Conservation (phyloP, 495 filamentous ascomycete species). For the Talaromyces nanjingensis region DNA sequence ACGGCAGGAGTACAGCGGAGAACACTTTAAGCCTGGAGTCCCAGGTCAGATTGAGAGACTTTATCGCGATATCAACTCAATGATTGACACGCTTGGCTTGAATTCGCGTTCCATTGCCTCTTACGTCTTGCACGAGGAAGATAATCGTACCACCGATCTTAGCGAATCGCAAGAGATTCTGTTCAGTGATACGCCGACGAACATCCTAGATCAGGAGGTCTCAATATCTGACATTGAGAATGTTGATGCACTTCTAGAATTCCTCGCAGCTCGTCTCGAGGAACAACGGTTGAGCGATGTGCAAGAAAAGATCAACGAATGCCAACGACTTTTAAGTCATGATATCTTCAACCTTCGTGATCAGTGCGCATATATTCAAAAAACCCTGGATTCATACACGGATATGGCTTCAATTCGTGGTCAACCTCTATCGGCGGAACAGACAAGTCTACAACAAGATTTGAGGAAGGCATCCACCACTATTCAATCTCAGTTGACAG, state of each 20-base stretch:
- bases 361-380: slow-evolving; percentile 67
- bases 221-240: slow-evolving; percentile 62
- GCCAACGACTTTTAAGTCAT: slow-evolving; percentile 50
- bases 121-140: slow-evolving; percentile 56
- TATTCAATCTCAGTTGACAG: slow-evolving; percentile 64
- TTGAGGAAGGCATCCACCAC: slow-evolving; percentile 61
- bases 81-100: slow-evolving; percentile 87
- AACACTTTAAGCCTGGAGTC: slow-evolving; percentile 51
- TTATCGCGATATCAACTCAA: slow-evolving; percentile 90
- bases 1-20: slow-evolving; percentile 59
- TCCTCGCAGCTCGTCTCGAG: slow-evolving; percentile 52
- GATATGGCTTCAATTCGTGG: slow-evolving; percentile 51
- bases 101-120: slow-evolving; percentile 70
- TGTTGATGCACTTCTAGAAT: slow-evolving; percentile 49
- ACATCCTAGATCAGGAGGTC: slow-evolving; percentile 55
- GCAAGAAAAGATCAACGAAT: slow-evolving; percentile 52
- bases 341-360: slow-evolving; percentile 60
- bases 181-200: slow-evolving; percentile 33
- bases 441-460: slow-evolving; percentile 73
- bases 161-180: slow-evolving; percentile 26
- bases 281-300: slow-evolving; percentile 57
- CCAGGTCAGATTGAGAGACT: slow-evolving; percentile 76
- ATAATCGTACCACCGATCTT: slow-evolving; percentile 49
- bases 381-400: slow-evolving; percentile 61
- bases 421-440: slow-evolving; percentile 74